phyloP scores from a whole-genome alignment of 768 basidiomycete genomes.

The Phallus indusiatus region DNA sequence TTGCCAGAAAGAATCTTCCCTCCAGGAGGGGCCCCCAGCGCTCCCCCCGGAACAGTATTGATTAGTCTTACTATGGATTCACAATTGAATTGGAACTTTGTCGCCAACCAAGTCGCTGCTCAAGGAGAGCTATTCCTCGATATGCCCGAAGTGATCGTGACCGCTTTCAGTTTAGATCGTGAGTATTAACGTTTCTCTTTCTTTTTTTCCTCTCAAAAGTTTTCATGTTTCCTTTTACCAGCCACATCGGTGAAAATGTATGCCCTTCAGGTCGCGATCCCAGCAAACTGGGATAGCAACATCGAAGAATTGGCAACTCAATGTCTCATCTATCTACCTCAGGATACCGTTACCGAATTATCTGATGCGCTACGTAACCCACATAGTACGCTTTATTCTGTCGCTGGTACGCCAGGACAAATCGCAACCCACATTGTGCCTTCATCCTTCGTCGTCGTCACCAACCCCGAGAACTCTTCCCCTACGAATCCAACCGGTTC shows the following conservation, averaged over 20 bases:
- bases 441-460: conserved; percentile 45
- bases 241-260: conserved; percentile 33
- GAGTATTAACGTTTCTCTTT: conserved; percentile 15
- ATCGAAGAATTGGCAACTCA: conserved; percentile 48
- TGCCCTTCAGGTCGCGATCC: conserved; percentile 64
- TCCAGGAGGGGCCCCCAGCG: conserved; percentile 9
- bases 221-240: conserved; percentile 19
- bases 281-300: conserved; percentile 47
- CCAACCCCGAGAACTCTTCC: conserved; percentile 28
- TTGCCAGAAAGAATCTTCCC: conserved; percentile 58
- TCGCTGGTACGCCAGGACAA: conserved; percentile 32
- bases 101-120: conserved; percentile 45
- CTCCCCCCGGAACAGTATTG: conserved; percentile 29
- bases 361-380: conserved; percentile 52
- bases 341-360: conserved; percentile 44
- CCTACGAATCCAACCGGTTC: conserved; percentile 11
- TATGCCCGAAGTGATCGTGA: conserved; percentile 43
- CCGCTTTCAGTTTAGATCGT: conserved; percentile 36
- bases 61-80: conserved; percentile 59
- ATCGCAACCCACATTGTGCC: conserved; percentile 66
- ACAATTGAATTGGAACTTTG: conserved; percentile 58
- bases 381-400: conserved; percentile 58
- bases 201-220: conserved; percentile 23
- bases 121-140: conserved; percentile 72
- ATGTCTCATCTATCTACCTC: conserved; percentile 64